Evolutionary conservation across 331 rosid species (phyloP), one percentile per base, ranked within the genome.

Genomic region (Acacia pycnantha): DNA sequence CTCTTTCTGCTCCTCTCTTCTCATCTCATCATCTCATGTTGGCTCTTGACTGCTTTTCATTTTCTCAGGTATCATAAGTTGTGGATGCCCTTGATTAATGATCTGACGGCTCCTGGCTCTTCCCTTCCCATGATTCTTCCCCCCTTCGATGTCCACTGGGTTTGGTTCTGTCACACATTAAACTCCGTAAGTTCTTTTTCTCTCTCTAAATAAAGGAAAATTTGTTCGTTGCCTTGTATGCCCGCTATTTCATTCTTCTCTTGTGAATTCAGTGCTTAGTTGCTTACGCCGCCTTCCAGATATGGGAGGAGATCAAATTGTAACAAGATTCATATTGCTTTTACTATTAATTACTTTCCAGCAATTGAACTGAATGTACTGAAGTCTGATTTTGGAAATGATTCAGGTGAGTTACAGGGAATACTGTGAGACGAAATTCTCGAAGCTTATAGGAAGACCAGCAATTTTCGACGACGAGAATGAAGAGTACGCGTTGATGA

Each of bases 11-110:
- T 74, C 26, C 33, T 48, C 35, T 19, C 40, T 27, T 4, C 29
- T 61, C 0, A 19, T 87, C 48, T 44, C 22, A 48, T 48, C 81
- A 83, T 85, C 89, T 47, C 47, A 78, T 83, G 82, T 77, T 70
- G 70, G 53, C 26, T 46, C 80, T 35, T 66, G 24, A 70, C 79
- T 24, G 3, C 48, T 70, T 48, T 53, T n/a, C 24, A 14, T 33
- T 84, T 77, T 86, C 54, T 71, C 88, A 94, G 98, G 91, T 95
- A 93, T 70, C 87, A 47, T 81, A 86, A 92, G 84, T 77, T 92
- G 69, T 95, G 98, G 98, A 88, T 95, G 98, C 98, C 98, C 86
- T 86, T 95, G 94, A 79, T 95, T 61, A 87, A 93, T 85, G 93
- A 95, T 90, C 91, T 91, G 35, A 87, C 88, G 80, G 78, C 70